A percentile compares a stretch with the other conserved stretches of the same genome.
Conservation (phyloP, 1,139 yeast genomes). For the Geotrichum siamense region DNA sequence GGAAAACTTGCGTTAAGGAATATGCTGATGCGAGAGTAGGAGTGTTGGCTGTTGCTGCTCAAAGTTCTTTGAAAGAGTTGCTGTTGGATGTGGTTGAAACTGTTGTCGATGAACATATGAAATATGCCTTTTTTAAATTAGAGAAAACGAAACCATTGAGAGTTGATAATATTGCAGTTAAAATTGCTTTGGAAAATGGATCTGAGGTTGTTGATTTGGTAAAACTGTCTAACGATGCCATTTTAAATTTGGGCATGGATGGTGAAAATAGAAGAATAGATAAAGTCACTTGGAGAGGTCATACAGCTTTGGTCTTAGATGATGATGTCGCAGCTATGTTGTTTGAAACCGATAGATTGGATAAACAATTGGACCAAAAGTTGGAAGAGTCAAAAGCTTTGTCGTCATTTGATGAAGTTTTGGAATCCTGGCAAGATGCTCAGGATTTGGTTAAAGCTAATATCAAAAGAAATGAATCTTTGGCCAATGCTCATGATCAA, state of each 20-base stretch:
- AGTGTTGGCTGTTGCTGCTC: conserved; percentile 33
- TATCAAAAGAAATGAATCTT: conserved; percentile 41
- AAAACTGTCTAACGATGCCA: conserved; percentile 21
- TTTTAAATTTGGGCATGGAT: conserved; percentile 22
- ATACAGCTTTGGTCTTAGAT: conserved; percentile 60
- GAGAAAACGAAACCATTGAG: conserved; percentile 28
- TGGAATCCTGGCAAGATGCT: conserved; percentile 53
- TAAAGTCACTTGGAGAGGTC: conserved; percentile 64
- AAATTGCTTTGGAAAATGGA: conserved; percentile 19
- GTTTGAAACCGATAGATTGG: conserved; percentile 30
- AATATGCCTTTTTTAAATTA: conserved; percentile 47
- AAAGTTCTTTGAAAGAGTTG: conserved; percentile 35
- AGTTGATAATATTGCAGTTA: conserved; percentile 30
- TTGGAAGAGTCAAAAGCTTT: conserved; percentile 22
- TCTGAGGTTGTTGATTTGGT: conserved; percentile 19
- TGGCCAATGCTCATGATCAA: conserved; percentile 37
- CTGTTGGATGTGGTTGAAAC: conserved; percentile 53
- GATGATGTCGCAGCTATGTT: conserved; percentile 65
- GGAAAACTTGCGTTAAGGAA: conserved; percentile 47
- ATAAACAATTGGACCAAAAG: conserved; percentile 22
- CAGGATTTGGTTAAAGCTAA: conserved; percentile 45
- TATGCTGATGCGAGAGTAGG: conserved; percentile 58
- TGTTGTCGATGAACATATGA: conserved; percentile 62
- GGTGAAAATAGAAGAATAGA: conserved; percentile 21
- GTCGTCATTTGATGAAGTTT: conserved; percentile 39